A percentile compares a stretch with the other conserved stretches of the same genome.
These are phyloP conservation scores for Ilex paraguariensis DNA, from an alignment of 305 asterid genomes.

Conservation along the genomic window DNA sequence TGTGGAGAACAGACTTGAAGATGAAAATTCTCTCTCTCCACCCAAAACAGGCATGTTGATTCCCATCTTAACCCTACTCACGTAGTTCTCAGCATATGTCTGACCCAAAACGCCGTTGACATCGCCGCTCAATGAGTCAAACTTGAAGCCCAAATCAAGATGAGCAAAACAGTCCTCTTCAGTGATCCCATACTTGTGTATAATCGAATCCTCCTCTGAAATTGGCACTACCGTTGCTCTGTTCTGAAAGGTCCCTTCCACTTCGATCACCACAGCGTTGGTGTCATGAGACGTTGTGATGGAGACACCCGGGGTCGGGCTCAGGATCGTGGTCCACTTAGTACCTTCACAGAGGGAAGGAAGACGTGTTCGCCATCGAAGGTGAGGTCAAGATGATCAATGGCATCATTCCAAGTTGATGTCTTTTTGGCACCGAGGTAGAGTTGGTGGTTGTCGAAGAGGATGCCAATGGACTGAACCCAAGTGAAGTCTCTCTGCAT, in stretches of 20 bases:
- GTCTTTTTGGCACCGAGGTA: slow-evolving; percentile 56
- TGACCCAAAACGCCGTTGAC: slow-evolving; percentile 79
- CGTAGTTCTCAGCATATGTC: slow-evolving; percentile 44
- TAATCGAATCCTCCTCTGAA: slow-evolving; percentile 44
- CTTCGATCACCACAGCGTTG: slow-evolving; percentile 49
- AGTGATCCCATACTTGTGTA: slow-evolving; percentile 64
- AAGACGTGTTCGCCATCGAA: slow-evolving; percentile 40
- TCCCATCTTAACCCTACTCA: slow-evolving; percentile 75
- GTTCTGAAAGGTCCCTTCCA: slow-evolving; percentile 63
- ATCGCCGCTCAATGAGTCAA: slow-evolving; percentile 48
- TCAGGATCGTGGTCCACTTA: too few relatives aligned
- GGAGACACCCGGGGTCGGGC: slow-evolving; percentile 32
- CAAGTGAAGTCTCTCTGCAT: slow-evolving; percentile 83
- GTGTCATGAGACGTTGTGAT: slow-evolving; percentile 40
- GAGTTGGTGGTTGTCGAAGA: slow-evolving; percentile 49
- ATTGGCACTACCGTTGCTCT: slow-evolving; percentile 67
- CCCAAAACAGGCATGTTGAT: slow-evolving; percentile 82
- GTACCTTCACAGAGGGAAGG: slow-evolving; percentile 38
- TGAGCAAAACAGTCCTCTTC: slow-evolving; percentile 78
- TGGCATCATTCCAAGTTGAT: slow-evolving; percentile 47
- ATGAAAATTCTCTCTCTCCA: slow-evolving; percentile 54
- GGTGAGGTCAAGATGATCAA: slow-evolving; percentile 46
- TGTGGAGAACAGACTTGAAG: slow-evolving; percentile 50
- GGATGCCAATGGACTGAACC: slow-evolving; percentile 78
- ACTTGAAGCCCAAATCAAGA: slow-evolving; percentile 75